These are phyloP conservation scores for Aschersonia sp. DNA, from an alignment of 2,329 filamentous ascomycete genomes.

Conservation along the genomic window DNA sequence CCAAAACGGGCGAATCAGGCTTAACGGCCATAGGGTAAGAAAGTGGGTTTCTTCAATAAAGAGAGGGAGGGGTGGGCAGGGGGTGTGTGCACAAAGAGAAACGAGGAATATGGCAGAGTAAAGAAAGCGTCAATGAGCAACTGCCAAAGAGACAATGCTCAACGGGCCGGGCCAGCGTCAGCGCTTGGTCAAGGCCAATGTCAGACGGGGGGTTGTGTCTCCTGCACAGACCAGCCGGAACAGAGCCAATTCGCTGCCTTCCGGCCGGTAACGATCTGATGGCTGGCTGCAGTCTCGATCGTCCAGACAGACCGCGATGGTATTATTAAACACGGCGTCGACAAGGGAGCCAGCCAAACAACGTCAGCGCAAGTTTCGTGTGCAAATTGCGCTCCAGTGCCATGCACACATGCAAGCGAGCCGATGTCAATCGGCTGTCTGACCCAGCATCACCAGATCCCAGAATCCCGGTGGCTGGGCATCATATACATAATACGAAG, in stretches of 20 bases:
- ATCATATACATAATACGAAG: no score
- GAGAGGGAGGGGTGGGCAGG: background rate
- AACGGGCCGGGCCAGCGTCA: background rate
- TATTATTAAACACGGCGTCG: no score
- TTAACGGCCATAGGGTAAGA: background rate
- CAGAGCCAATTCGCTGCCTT: background rate
- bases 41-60: background rate
- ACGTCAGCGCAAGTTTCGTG: no score
- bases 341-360: no score
- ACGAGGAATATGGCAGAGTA: background rate
- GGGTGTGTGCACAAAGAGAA: background rate
- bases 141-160: background rate
- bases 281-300: background rate
- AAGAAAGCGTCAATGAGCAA: background rate
- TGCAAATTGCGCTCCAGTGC: slow-evolving; percentile 3
- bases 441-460: background rate
- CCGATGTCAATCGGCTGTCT: background rate
- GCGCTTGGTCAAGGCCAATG: background rate
- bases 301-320: no score
- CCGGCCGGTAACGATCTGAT: background rate
- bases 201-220: no score
- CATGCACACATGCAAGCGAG: background rate
- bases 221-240: background rate
- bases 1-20: background rate
- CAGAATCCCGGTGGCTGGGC: no score